Evolutionary conservation across 441 rosid genomes (phyloP).

Genomic region (Populus tomentosa): DNA sequence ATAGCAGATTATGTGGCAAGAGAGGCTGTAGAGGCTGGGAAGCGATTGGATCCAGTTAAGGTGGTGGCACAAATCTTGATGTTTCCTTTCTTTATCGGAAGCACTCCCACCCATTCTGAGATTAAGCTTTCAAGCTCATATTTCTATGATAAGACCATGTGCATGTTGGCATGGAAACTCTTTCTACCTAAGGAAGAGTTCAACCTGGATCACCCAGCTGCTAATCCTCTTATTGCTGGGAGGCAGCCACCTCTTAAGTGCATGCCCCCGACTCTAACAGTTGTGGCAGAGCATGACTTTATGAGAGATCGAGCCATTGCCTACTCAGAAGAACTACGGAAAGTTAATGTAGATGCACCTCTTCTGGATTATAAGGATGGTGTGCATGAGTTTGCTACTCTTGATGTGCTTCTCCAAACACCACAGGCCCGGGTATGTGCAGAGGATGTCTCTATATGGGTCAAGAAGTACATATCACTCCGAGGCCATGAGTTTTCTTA

Average conservation of each 20-base stretch:
- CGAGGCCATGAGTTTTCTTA: constrained; percentile 90
- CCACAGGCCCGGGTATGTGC: constrained; percentile 89
- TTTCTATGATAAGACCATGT: constrained; percentile 76
- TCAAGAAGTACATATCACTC: constrained; percentile 74
- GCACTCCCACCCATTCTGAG: constrained; percentile 68
- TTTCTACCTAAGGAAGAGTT: constrained; percentile 72
- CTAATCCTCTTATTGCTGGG: constrained; percentile 69
- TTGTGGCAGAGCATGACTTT: constrained; percentile 86
- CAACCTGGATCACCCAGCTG: constrained; percentile 71
- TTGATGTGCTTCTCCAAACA: constrained; percentile 70
- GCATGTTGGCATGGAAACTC: constrained; percentile 79
- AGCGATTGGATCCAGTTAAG: constrained; percentile 66
- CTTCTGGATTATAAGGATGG: constrained; percentile 88
- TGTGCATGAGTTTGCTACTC: constrained; percentile 87
- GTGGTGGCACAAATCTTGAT: constrained; percentile 86
- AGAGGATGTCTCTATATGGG: constrained; percentile 90
- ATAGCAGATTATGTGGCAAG: constrained; percentile 80
- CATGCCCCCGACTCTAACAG: constrained; percentile 86
- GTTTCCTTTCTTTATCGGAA: constrained; percentile 89
- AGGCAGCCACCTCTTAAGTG: constrained; percentile 63
- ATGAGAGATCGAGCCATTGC: constrained; percentile 93
- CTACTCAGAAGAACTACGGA: constrained; percentile 76
- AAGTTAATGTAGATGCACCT: constrained; percentile 84
- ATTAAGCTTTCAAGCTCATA: constrained; percentile 76
- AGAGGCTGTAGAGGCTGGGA: constrained; percentile 72